These are phyloP conservation scores for Boletales sp. DNA, from an alignment of 768 basidiomycete species.

Conservation along the genomic window DNA sequence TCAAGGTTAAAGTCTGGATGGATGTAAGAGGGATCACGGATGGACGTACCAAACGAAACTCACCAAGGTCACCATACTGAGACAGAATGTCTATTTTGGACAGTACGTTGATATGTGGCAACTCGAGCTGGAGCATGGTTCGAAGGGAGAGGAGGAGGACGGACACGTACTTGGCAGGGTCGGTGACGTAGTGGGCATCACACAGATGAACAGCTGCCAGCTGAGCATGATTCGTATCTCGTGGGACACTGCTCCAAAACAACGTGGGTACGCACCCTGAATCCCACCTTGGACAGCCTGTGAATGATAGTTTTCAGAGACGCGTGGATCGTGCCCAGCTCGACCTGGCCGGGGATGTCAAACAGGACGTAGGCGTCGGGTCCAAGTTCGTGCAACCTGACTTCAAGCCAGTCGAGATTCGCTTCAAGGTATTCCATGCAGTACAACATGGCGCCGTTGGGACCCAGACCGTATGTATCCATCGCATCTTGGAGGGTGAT, in stretches of 20 bases:
- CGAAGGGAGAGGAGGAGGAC: constrained; percentile 87
- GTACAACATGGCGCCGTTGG: constrained; percentile 94
- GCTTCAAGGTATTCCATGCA: constrained; percentile 95
- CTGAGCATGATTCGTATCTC: constrained; percentile 37
- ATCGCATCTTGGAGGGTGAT: constrained; percentile 88
- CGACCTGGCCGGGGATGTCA: constrained; percentile 96
- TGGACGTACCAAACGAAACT: constrained; percentile 15
- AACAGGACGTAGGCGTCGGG: constrained; percentile 85
- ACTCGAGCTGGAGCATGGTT: constrained; percentile 96
- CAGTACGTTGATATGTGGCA: constrained; percentile 97
- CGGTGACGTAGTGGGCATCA: constrained; percentile 96
- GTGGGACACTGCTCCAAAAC: neutral
- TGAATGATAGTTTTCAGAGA: constrained; percentile 79
- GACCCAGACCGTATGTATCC: constrained; percentile 80
- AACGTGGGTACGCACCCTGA: constrained; percentile 65
- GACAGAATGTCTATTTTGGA: constrained; percentile 92
- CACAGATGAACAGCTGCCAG: constrained; percentile 92
- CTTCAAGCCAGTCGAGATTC: constrained; percentile 90
- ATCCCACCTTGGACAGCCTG: constrained; percentile 67
- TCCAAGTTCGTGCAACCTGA: constrained; percentile 58
- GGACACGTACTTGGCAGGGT: constrained; percentile 92
- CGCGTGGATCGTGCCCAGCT: constrained; percentile 93
- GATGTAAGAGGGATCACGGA: constrained; percentile 1
- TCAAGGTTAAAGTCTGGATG: constrained; percentile 89
- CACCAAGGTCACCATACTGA: constrained; percentile 89